Percentiles rank a stretch among this genome's conserved stretches.
Conservation (phyloP, 768 basidiomycete species). For the Boletus sensibilis region DNA sequence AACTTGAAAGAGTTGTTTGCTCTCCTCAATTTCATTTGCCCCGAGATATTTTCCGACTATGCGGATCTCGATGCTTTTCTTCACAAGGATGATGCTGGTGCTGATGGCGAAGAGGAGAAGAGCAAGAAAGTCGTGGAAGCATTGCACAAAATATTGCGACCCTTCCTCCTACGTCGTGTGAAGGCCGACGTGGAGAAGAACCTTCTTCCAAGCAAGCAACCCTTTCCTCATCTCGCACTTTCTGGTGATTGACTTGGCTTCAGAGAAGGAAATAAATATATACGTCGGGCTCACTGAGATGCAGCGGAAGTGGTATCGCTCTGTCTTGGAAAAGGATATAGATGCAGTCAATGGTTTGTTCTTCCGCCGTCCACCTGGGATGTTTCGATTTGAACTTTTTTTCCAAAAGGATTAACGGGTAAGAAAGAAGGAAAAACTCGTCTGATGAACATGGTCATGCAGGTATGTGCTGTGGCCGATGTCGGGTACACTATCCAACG, state of each 20-base stretch:
- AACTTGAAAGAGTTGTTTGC: conserved; percentile 95
- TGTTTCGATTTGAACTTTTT: background rate
- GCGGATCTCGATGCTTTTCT: conserved; percentile 91
- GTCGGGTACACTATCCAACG: background rate
- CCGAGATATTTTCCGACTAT: conserved; percentile 92
- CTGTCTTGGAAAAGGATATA: conserved; percentile 95
- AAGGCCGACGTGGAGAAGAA: conserved; percentile 98
- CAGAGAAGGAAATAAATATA: conserved; percentile 98
- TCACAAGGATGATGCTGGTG: conserved; percentile 75
- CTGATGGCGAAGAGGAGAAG: conserved; percentile 72
- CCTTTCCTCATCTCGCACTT: background rate
- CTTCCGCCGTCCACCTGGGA: background rate
- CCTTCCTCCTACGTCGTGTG: conserved; percentile 90
- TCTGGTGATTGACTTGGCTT: conserved; percentile 1
- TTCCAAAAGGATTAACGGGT: conserved; percentile 70
- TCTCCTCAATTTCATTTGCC: conserved; percentile 91
- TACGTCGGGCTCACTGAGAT: conserved; percentile 96
- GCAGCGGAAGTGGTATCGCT: conserved; percentile 98
- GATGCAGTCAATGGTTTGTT: conserved; percentile 91
- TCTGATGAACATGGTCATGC: conserved; percentile 99
- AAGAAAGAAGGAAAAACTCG: conserved; percentile 99
- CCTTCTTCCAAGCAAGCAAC: conserved; percentile 74
- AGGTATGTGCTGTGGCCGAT: conserved; percentile 45
- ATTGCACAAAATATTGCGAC: conserved; percentile 92
- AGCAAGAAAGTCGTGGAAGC: conserved; percentile 95